phyloP scores from a whole-genome alignment of 176 grass and related monocot species.

The Raddia distichophylla region DNA sequence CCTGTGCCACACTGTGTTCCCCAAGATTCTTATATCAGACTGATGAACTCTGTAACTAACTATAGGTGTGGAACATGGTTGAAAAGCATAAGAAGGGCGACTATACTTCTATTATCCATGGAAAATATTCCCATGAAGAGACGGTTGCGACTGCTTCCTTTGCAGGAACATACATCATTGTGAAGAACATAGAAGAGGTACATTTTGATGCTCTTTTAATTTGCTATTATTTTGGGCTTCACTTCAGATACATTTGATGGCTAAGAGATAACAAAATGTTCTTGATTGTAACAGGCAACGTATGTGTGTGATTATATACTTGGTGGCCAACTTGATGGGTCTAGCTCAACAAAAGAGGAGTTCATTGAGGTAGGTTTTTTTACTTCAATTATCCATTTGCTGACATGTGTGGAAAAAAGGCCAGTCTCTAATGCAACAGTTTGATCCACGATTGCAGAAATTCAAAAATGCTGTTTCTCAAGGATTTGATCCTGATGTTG shows the following conservation, averaged over 20 bases:
- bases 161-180: slow-evolving; percentile 87
- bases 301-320: slow-evolving; percentile 98
- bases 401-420: slow-evolving; percentile 4
- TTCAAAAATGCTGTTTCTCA: slow-evolving; percentile 84
- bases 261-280: slow-evolving; percentile 23
- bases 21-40: neutral
- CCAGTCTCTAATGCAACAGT: slow-evolving; percentile 2
- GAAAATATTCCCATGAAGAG: slow-evolving; percentile 96
- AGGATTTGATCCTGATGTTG: slow-evolving; percentile 96
- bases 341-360: slow-evolving; percentile 86
- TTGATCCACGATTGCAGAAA: slow-evolving; percentile 60
- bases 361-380: slow-evolving; percentile 70
- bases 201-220: neutral
- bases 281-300: slow-evolving; percentile 54
- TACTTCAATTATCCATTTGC: slow-evolving; percentile 14
- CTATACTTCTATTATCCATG: slow-evolving; percentile 94
- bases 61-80: slow-evolving; percentile 97
- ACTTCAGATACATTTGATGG: neutral
- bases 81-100: slow-evolving; percentile 99
- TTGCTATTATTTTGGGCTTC: slow-evolving; percentile 23
- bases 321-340: slow-evolving; percentile 86
- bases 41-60: neutral
- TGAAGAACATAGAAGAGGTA: slow-evolving; percentile 94
- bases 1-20: neutral
- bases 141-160: slow-evolving; percentile 96